Evolutionary conservation across 1,284 basidiomycete genomes (phyloP).

Genomic region (Leccinum pallidistipes): DNA sequence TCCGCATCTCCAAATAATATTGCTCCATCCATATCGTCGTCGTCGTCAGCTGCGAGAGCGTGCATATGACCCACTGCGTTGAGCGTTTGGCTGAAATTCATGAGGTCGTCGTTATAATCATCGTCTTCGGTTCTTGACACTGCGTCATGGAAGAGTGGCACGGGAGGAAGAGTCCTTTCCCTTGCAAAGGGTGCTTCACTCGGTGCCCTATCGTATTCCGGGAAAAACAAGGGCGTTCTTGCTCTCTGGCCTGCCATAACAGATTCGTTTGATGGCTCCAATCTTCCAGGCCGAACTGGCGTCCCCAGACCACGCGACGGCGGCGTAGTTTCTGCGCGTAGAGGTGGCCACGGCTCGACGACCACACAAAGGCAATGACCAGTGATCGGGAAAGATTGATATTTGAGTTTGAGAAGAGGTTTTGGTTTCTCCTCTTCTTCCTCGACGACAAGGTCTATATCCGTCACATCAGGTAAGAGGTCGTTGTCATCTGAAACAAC

Average conservation of each 20-base stretch:
- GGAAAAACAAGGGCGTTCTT: slow-evolving; percentile 67
- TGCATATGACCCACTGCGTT: slow-evolving; percentile 54
- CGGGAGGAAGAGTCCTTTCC: slow-evolving; percentile 37
- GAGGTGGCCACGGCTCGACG: slow-evolving; percentile 71
- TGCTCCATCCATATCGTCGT: slow-evolving; percentile 71
- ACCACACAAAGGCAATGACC: slow-evolving; percentile 74
- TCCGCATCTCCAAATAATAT: slow-evolving; percentile 80
- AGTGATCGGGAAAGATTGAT: slow-evolving; percentile 65
- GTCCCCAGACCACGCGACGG: slow-evolving; percentile 35
- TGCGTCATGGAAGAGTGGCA: slow-evolving; percentile 46
- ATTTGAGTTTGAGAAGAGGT: slow-evolving; percentile 60
- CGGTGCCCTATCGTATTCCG: slow-evolving; percentile 49
- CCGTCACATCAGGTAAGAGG: slow-evolving; percentile 3
- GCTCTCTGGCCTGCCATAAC: slow-evolving; percentile 25
- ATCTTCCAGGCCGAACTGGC: slow-evolving; percentile 35
- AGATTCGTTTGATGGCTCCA: slow-evolving; percentile 32
- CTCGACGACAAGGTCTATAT: slow-evolving; percentile 33
- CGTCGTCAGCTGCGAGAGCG: slow-evolving; percentile 61
- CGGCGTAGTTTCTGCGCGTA: slow-evolving; percentile 41
- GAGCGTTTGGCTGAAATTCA: slow-evolving; percentile 73
- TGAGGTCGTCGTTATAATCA: slow-evolving; percentile 47
- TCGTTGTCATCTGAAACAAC: neutral
- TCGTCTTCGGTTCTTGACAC: slow-evolving; percentile 38
- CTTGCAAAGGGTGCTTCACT: slow-evolving; percentile 39
- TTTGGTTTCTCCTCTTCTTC: slow-evolving; percentile 73